phyloP scores from a whole-genome alignment of 2,329 filamentous ascomycete species.

The Aureobasidium mangrovei region DNA sequence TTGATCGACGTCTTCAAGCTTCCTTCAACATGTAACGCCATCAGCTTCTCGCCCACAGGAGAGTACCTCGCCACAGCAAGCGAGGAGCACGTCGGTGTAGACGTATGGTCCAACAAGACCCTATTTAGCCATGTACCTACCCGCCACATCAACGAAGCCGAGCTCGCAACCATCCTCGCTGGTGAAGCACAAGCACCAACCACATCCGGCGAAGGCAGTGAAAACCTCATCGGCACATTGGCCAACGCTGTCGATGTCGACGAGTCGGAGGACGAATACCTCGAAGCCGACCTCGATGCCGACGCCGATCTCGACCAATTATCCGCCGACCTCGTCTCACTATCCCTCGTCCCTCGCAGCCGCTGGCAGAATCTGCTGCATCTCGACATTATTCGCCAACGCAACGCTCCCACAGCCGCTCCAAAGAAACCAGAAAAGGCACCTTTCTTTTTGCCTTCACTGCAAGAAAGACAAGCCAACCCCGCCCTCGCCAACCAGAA shows the following conservation, averaged over 20 bases:
- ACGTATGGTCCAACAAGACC: conserved; percentile 90
- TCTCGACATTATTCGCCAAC: conserved; percentile 78
- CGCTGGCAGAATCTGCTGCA: conserved; percentile 93
- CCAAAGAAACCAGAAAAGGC: conserved; percentile 90
- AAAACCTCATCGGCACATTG: conserved; percentile 67
- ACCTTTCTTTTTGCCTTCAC: conserved; percentile 83
- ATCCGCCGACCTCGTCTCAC: conserved; percentile 70
- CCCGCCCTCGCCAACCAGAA: conserved; percentile 21
- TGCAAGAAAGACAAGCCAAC: conserved; percentile 33
- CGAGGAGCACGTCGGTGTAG: conserved; percentile 74
- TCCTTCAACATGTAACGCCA: conserved; percentile 66
- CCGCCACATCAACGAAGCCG: conserved; percentile 69
- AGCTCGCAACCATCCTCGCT: conserved; percentile 55
- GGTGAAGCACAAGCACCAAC: conserved; percentile 41
- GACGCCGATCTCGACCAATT: conserved; percentile 36
- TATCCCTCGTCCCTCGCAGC: conserved; percentile 81
- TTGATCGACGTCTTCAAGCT: conserved; percentile 86
- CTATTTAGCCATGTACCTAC: conserved; percentile 85
- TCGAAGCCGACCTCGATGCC: conserved; percentile 35
- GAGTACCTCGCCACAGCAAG: conserved; percentile 91
- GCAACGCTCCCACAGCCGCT: conserved; percentile 88
- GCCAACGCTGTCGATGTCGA: conserved; percentile 44
- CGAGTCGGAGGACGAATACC: conserved; percentile 41
- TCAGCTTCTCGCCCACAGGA: conserved; percentile 82
- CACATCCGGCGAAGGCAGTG: conserved; percentile 72